phyloP scores from a whole-genome alignment of 1,139 yeast species.

The Geotrichum phurueaensis region DNA sequence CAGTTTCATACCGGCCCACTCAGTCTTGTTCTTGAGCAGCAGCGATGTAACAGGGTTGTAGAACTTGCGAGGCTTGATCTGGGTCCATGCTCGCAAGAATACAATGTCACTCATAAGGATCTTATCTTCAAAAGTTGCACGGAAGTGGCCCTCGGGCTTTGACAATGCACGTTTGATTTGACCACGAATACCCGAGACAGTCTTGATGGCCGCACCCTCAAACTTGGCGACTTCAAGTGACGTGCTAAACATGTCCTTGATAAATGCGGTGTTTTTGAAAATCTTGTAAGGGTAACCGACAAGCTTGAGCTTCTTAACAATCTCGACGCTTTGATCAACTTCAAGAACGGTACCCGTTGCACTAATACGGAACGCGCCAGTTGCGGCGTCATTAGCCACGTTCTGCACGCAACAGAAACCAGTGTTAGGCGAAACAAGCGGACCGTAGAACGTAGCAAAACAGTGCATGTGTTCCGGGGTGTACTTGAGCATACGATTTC shows the following conservation, averaged over 20 bases:
- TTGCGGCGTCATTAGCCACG: constrained; percentile 75
- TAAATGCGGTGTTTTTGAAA: constrained; percentile 92
- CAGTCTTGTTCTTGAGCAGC: constrained; percentile 62
- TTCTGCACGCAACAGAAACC: constrained; percentile 94
- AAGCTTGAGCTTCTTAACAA: constrained; percentile 89
- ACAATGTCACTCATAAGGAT: constrained; percentile 83
- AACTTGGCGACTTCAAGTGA: constrained; percentile 94
- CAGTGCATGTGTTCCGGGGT: constrained; percentile 98
- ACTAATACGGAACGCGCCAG: constrained; percentile 88
- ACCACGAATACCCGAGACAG: constrained; percentile 96
- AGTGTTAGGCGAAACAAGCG: constrained; percentile 93
- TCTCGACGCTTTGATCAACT: constrained; percentile 79
- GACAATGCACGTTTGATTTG: constrained; percentile 93
- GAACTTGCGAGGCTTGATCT: constrained; percentile 80
- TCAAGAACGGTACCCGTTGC: constrained; percentile 98
- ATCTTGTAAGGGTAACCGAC: constrained; percentile 94
- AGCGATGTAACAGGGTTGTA: constrained; percentile 95
- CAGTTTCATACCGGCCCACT: constrained; percentile 95
- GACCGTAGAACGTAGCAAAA: constrained; percentile 94
- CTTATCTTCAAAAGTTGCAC: constrained; percentile 98
- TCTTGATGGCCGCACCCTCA: constrained; percentile 94
- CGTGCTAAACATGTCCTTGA: constrained; percentile 92
- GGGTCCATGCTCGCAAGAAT: constrained; percentile 94
- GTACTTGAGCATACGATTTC: constrained; percentile 96
- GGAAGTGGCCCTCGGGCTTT: constrained; percentile 91